Evolutionary conservation across 768 basidiomycete genomes (phyloP), one percentile per base, ranked within the genome.

Genomic region (Candolleomyces eurysporus): DNA sequence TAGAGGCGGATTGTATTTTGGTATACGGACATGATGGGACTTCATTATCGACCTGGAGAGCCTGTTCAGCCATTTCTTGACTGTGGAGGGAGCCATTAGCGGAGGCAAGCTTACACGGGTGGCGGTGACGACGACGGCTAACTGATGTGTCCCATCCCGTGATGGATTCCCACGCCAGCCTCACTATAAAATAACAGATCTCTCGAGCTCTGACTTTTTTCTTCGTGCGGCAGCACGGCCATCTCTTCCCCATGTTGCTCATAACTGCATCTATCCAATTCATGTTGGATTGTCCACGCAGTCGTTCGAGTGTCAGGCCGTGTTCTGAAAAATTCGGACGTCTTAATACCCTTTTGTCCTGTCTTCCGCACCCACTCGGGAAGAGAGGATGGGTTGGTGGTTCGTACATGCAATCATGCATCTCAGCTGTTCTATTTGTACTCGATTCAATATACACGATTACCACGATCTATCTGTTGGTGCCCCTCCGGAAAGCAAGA

Each of bases 221-320:
- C 79, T 59, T 14, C 4, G 91, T 92, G 91, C 91, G 91, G 91
- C 91, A 79, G 80, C 91, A 86, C 88, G 86, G 85, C 84, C 82
- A 83, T 80, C 72, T 72, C 72, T 89, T 36, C 87, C 91, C 90
- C 84, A 84, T 90, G 91, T 92, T 92, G 91, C 91, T 92, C 91
- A 87, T 90, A 79, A 80, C 84, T 78, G 87, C 81, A 58, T 73
- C 77, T 73, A 65, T 66, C 70, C 68, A 63, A 70, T 62, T 71
- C 60, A 16, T 52, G 57, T 60, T 67, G 68, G 73, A 63, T 66
- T 68, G 69, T 75, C 68, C 71, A 89, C 79, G 87, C 84, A 82
- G 88, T 80, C 73, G 89, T 92, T 91, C 72, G 91, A 92, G 91
- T 91, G 91, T 92, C 91, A 91, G 80, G 87, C 81, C 82, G 89